phyloP scores from a whole-genome alignment of 805 yeast genomes.

The Martiniozyma abietophila region DNA sequence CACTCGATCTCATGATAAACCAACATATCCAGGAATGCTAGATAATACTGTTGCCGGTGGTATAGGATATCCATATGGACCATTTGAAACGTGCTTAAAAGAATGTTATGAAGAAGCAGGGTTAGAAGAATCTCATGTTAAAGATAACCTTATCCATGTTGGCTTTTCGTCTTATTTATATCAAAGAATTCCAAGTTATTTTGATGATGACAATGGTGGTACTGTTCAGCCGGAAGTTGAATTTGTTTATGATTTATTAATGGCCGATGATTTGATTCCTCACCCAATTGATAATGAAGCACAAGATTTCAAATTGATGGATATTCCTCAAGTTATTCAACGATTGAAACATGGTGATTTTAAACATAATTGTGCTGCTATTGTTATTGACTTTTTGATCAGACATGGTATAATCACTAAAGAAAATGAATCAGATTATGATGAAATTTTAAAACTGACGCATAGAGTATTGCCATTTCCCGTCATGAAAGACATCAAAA shows the following conservation, averaged over 20 bases:
- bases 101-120: slow-evolving; percentile 93
- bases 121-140: slow-evolving; percentile 42
- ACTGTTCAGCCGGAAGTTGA: slow-evolving; percentile 87
- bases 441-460: slow-evolving; percentile 47
- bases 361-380: slow-evolving; percentile 82
- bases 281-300: slow-evolving; percentile 68
- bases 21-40: slow-evolving; percentile 83
- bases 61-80: slow-evolving; percentile 68
- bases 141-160: slow-evolving; percentile 32
- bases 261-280: slow-evolving; percentile 41
- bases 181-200: slow-evolving; percentile 24
- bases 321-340: slow-evolving; percentile 43
- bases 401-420: slow-evolving; percentile 69
- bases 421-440: slow-evolving; percentile 55
- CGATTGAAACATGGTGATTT: slow-evolving; percentile 53
- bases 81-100: slow-evolving; percentile 68
- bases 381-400: slow-evolving; percentile 76
- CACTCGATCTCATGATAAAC: slow-evolving; percentile 63
- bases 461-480: slow-evolving; percentile 76
- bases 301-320: slow-evolving; percentile 57
- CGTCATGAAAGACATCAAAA: no score
- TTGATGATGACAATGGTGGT: slow-evolving; percentile 37
- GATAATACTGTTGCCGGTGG: slow-evolving; percentile 98
- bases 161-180: slow-evolving; percentile 68
- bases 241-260: slow-evolving; percentile 62